phyloP scores from a whole-genome alignment of 164 flowering plant genomes.

The Taxillus chinensis region DNA sequence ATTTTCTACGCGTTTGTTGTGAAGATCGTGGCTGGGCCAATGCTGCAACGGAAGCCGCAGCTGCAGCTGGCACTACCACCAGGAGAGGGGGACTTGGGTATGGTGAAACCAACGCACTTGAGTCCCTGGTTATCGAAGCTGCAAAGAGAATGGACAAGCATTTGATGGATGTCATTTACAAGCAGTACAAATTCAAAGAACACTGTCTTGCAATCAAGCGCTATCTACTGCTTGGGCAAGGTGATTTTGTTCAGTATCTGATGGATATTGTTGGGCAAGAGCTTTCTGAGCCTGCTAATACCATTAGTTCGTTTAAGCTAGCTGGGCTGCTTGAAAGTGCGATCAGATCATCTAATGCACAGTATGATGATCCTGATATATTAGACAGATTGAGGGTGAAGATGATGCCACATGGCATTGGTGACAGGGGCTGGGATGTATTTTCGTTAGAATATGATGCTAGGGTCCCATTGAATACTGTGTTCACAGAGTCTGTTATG shows the following conservation, averaged over 20 bases:
- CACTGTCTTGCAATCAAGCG: conserved; percentile 97
- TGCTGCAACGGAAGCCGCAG: conserved; percentile 83
- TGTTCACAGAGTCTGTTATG: conserved; percentile 93
- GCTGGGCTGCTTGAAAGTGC: conserved; percentile 94
- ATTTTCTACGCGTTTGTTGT: conserved; percentile 94
- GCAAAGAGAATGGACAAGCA: conserved; percentile 93
- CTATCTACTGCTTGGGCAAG: conserved; percentile 93
- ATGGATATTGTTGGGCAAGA: conserved; percentile 96
- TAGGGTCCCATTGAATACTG: conserved; percentile 79
- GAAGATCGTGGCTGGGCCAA: conserved; percentile 96
- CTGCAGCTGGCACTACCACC: conserved; percentile 81
- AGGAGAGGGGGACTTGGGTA: conserved; percentile 84
- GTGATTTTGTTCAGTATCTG: conserved; percentile 96
- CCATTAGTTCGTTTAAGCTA: conserved; percentile 82
- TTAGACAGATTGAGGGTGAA: conserved; percentile 89
- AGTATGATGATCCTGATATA: conserved; percentile 87
- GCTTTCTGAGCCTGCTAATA: conserved; percentile 95
- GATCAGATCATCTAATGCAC: conserved; percentile 92
- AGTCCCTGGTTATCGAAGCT: conserved; percentile 76
- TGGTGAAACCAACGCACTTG: conserved; percentile 97
- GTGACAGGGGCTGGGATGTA: conserved; percentile 99
- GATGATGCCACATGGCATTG: conserved; percentile 91
- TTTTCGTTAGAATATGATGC: conserved; percentile 96
- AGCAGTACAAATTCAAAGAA: conserved; percentile 73
- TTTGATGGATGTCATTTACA: conserved; percentile 79